These are phyloP conservation scores for Decorospora gaudefroyi DNA, from an alignment of 2,329 filamentous ascomycete species.

Conservation along the genomic window DNA sequence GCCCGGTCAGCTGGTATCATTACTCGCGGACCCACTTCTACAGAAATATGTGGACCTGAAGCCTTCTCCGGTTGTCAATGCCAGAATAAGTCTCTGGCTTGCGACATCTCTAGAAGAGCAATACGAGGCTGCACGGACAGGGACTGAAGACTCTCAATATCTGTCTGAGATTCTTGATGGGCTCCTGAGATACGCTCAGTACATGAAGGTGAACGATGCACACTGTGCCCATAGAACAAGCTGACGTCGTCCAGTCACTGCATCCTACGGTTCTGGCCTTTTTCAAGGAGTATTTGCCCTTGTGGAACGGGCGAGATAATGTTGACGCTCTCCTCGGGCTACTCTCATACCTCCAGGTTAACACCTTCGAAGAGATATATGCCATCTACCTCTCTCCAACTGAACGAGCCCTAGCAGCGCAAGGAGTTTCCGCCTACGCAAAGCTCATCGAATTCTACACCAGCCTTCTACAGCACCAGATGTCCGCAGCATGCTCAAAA, in stretches of 20 bases:
- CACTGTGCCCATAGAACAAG: too few relatives aligned
- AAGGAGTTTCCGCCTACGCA: conserved; percentile 57
- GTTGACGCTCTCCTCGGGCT: conserved; percentile 59
- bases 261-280: conserved; percentile 40
- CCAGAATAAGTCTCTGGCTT: conserved; percentile 48
- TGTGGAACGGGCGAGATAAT: conserved; percentile 46
- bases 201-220: conserved; percentile 39
- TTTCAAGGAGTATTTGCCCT: conserved; percentile 40
- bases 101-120: conserved; percentile 46
- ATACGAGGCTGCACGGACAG: conserved; percentile 25
- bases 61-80: conserved; percentile 33
- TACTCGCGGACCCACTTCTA: conserved; percentile 73
- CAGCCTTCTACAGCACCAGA: conserved; percentile 63
- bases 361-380: conserved; percentile 56
- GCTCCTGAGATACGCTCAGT: conserved; percentile 40
- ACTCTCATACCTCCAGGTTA: conserved; percentile 48
- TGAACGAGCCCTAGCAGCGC: conserved; percentile 50
- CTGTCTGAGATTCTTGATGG: conserved; percentile 41
- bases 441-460: conserved; percentile 70
- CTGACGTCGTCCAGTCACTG: conserved; percentile 35
- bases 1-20: conserved; percentile 79
- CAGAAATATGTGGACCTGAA: conserved; percentile 72
- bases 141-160: conserved; percentile 23
- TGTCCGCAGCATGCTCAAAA: conserved; percentile 42
- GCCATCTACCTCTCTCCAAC: conserved; percentile 45